phyloP scores from a whole-genome alignment of 78 protist species.

The Capsaspora owczarzaki region DNA sequence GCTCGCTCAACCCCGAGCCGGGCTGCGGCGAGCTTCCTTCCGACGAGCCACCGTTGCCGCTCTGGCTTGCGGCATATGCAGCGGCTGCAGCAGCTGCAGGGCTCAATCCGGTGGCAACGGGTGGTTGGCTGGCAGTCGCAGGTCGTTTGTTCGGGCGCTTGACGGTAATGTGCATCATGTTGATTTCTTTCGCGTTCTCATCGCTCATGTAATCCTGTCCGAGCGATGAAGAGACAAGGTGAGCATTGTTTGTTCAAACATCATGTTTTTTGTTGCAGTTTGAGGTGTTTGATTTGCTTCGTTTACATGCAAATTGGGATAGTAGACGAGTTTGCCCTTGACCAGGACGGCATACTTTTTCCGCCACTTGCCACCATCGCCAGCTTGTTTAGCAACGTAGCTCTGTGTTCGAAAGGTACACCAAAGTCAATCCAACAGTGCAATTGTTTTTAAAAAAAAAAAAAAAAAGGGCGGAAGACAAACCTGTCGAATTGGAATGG shows the following conservation, averaged over 20 bases:
- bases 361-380: background rate
- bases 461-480: background rate
- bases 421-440: background rate
- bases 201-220: constrained; percentile 3
- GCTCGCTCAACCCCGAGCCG: too few relatives aligned
- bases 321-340: background rate
- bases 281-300: too few relatives aligned
- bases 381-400: background rate
- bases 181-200: background rate
- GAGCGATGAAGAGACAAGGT: too few relatives aligned
- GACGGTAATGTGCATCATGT: constrained; percentile 5
- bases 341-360: background rate
- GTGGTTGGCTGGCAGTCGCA: too few relatives aligned
- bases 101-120: too few relatives aligned
- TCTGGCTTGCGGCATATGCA: too few relatives aligned
- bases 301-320: background rate
- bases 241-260: too few relatives aligned
- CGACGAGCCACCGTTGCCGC: too few relatives aligned
- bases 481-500: background rate
- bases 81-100: too few relatives aligned
- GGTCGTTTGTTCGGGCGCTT: background rate
- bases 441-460: background rate
- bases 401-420: background rate
- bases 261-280: too few relatives aligned
- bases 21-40: too few relatives aligned